Evolutionary conservation across 495 filamentous ascomycete species (phyloP), one percentile per base, ranked within the genome.

Genomic region (Penicillium coffeae): DNA sequence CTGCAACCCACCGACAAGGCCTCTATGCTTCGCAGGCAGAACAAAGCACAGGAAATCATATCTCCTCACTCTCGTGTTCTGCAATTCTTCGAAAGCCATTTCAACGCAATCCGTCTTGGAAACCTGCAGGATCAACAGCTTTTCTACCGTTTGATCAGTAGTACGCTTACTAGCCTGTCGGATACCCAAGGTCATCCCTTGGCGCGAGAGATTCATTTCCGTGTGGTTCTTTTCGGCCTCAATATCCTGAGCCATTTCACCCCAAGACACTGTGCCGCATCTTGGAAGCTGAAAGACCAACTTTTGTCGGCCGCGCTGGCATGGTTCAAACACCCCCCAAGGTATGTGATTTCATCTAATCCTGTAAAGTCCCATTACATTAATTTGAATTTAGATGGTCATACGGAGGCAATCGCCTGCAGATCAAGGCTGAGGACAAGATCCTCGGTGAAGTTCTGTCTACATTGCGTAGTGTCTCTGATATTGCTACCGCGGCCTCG

Each of bases 71-170:
- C 87, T 33, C 83, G 85, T 21, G 69, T 99, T 15, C 68, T 96
- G 41, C 89, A 96, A 48, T 91, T 96, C 59, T 78, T 99, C 36
- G 85, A 81, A 35, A 96, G 90, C 58, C 92, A 96, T 58, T 99
- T 91, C 73, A 95, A 87, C 68, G 89, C 94, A 8, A 89, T 87
- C 16, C 81, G 90, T 20, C 71, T 96, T 10, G 84, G 86, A 5
- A 94, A 83, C 50, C 74, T 83, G 2, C 84, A 96, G 54, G 84
- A 85, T 6, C 87, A 94, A 48, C 80, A 80, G 45, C 71, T 89
- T 5, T 96, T 95, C 63, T 75, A 84, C 47, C 87, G 90, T 27
- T 68, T 96, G 32, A 79, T 96, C 46, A 76, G 80, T 49, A 69
- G 85, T 34, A 93, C 92, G 1, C 66, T 95, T 14, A 75, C 85